Percentiles rank a stretch among this genome's conserved stretches.
These are phyloP conservation scores for Massariosphaeria phaeospora DNA, from an alignment of 495 filamentous ascomycete species.

Conservation along the genomic window DNA sequence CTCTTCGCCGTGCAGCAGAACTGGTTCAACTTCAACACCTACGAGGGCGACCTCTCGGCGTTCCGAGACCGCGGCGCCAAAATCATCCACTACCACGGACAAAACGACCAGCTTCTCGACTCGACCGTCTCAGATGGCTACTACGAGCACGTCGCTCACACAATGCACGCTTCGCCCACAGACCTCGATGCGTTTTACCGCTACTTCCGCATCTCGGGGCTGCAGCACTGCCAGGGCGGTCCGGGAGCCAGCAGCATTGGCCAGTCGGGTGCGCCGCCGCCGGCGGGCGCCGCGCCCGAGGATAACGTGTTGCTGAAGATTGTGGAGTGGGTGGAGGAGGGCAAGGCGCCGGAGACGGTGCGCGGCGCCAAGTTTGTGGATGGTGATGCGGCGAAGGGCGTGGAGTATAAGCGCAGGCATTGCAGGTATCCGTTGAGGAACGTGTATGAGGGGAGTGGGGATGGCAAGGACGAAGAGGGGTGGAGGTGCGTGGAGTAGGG, in stretches of 20 bases:
- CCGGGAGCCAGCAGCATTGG: constrained; percentile 55
- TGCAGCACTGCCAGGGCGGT: constrained; percentile 50
- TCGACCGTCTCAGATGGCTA: constrained; percentile 31
- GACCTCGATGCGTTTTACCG: constrained; percentile 56
- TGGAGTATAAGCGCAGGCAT: constrained; percentile 7
- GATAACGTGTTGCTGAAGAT: constrained; percentile 8
- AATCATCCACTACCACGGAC: constrained; percentile 38
- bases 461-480: constrained; percentile 12
- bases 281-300: neutral
- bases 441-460: neutral
- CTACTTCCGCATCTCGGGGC: constrained; percentile 57
- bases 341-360: constrained; percentile 2
- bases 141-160: constrained; percentile 43
- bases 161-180: constrained; percentile 42
- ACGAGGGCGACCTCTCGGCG: constrained; percentile 39
- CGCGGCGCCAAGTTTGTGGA: constrained; percentile 12
- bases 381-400: neutral
- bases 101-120: constrained; percentile 32
- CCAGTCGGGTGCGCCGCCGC: constrained; percentile 37
- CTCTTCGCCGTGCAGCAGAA: constrained; percentile 30
- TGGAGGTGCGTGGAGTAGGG: constrained; percentile 9
- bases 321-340: constrained; percentile 15
- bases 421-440: constrained; percentile 8
- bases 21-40: constrained; percentile 49
- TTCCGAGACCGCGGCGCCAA: constrained; percentile 34